Percentiles rank a stretch among this genome's conserved stretches.
These are phyloP conservation scores for Melastoma candidum DNA, from an alignment of 441 rosid genomes.

Conservation along the genomic window DNA sequence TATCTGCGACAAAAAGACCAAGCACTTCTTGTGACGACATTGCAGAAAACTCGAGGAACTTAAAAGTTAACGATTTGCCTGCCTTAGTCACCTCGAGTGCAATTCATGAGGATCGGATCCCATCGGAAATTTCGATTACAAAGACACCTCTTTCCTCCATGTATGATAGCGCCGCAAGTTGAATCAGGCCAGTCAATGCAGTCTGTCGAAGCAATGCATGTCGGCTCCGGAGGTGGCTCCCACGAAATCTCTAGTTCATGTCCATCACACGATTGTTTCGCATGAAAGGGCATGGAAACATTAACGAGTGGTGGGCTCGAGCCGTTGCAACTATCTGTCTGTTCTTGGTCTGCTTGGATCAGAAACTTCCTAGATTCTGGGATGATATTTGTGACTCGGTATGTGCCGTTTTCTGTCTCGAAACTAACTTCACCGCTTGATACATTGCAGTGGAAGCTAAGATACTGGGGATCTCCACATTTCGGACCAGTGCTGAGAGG, in stretches of 20 bases:
- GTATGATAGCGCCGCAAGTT: constrained; percentile 25
- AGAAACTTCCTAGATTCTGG: constrained; percentile 25
- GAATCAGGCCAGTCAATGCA: constrained; percentile 64
- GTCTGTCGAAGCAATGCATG: constrained; percentile 33
- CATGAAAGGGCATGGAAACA: constrained; percentile 29
- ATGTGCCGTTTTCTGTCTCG: constrained; percentile 20
- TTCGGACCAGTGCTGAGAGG: constrained; percentile 50
- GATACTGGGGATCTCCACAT: constrained; percentile 53
- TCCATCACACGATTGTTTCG: constrained; percentile 29
- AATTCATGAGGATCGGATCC: constrained; percentile 37
- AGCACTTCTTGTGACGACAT: neutral
- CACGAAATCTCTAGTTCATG: constrained; percentile 49
- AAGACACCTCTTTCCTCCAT: constrained; percentile 34
- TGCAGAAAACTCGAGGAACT: neutral
- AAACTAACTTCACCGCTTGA: constrained; percentile 40
- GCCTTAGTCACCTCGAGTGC: constrained; percentile 49
- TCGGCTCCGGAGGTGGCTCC: constrained; percentile 47
- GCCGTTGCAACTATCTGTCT: constrained; percentile 21
- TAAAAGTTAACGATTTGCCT: constrained; percentile 4
- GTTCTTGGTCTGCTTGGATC: constrained; percentile 20
- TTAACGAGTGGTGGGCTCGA: constrained; percentile 24
- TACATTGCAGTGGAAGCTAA: constrained; percentile 37
- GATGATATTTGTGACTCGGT: constrained; percentile 32
- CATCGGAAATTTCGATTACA: constrained; percentile 35
- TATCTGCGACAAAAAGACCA: constrained; percentile 21